Evolutionary conservation across 2,329 filamentous ascomycete species (phyloP), one percentile per base, ranked within the genome.

Genomic region (Aspergillus fischeri): DNA sequence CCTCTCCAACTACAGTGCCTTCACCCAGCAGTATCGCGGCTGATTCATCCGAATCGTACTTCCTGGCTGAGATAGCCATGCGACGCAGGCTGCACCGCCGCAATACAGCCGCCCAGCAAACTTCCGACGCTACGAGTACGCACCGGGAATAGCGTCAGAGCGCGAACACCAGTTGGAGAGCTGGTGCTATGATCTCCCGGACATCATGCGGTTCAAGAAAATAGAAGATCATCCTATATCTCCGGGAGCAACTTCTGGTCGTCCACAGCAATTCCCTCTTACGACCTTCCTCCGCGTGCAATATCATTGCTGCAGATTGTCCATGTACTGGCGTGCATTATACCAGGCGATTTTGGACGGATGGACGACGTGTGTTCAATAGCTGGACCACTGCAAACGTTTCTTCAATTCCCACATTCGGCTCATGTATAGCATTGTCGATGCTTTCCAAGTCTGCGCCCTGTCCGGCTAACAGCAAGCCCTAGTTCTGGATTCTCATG

Each of bases 1-100:
- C 28, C 28, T 29, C 9, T 29, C 28, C 28, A 10, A 29, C 9
- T 10, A 10, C 28, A 3, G 9, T 29, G 2, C 9, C 60, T 20
- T 50, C 55, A 21, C n/a, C 51, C 47, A 42, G 29, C 35, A 38
- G 51, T 32, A 54, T 47, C 45, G 51, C 49, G 32, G 55, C 59
- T 14, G 60, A 66, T 57, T 27, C 50, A 17, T 29, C 51, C 14
- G 50, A 45, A 47, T 60, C 64, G 8, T 73, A 70, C 53, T 70
- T 72, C 50, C 61, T 73, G 1, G 67, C 70, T n/a, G 69, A 68
- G 51, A 72, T 73, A 24, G 63, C 70, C 11, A 73, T 72, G 69
- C 55, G 70, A 10, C 63, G 68, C 14, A 71, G 72, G 67, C 63
- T 72, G 1, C 67, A 67, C 11, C 69, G 70, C 5, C 70, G 67